A percentile compares a stretch with the other conserved stretches of the same genome.
Evolutionary conservation across 441 rosid species (phyloP).

Genomic region (Biscutella laevigata): DNA sequence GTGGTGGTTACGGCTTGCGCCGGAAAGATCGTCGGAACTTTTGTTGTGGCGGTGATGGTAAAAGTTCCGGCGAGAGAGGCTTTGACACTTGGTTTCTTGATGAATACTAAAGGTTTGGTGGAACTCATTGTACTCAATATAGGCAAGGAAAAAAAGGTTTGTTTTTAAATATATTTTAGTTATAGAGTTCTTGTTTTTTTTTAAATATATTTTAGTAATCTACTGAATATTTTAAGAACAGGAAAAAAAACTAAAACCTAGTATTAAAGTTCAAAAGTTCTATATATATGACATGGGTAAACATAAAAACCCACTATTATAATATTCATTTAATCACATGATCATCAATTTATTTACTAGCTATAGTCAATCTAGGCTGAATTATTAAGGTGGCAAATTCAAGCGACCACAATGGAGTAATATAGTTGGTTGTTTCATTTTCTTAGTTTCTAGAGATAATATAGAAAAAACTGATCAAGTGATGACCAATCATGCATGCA

Average conservation of each 20-base stretch:
- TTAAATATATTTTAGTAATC: not conserved
- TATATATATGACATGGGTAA: too few relatives aligned
- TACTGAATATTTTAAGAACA: not conserved
- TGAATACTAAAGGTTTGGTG: slow-evolving; percentile 79
- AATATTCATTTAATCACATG: not conserved
- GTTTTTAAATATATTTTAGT: not conserved
- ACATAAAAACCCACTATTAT: not conserved
- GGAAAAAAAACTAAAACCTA: not conserved
- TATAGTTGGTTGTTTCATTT: not conserved
- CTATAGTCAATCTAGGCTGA: too few relatives aligned
- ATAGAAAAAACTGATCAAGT: not conserved
- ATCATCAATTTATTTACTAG: too few relatives aligned
- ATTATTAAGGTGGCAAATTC: not conserved
- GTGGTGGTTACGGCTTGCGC: slow-evolving; percentile 55
- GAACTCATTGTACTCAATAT: slow-evolving; percentile 76
- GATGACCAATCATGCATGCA: not conserved
- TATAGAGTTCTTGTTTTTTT: slow-evolving; percentile 10
- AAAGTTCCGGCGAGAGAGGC: slow-evolving; percentile 58
- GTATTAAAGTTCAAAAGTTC: too few relatives aligned
- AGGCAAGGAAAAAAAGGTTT: slow-evolving; percentile 66
- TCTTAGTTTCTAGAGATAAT: not conserved
- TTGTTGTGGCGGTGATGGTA: slow-evolving; percentile 45
- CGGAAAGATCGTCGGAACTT: slow-evolving; percentile 64
- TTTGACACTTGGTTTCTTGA: slow-evolving; percentile 54
- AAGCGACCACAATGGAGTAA: not conserved